Percentiles rank a stretch among this genome's conserved stretches.
Evolutionary conservation across 352 stramenopile genomes (phyloP).

Genomic region (Phytophthora multivora): DNA sequence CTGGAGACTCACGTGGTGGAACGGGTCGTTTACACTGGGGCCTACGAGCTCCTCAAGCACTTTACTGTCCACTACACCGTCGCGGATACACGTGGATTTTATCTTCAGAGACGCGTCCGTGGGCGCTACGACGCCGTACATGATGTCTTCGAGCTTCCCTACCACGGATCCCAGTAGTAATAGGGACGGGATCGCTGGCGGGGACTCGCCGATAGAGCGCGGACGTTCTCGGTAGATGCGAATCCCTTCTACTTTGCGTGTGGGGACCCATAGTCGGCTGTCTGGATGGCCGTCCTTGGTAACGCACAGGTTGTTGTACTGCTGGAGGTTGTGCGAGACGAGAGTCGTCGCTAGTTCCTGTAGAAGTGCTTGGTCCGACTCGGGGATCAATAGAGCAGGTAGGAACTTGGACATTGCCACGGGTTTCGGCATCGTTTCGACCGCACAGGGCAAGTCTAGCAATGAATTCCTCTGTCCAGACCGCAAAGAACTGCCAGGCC

Average conservation of each 20-base stretch:
- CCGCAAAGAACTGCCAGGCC: constrained; percentile 2
- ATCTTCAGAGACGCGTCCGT: constrained; percentile 42
- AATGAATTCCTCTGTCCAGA: constrained; percentile 17
- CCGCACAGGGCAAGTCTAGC: constrained; percentile 1
- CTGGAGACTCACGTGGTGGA: constrained; percentile 39
- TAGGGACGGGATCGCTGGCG: constrained; percentile 32
- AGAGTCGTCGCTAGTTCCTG: constrained; percentile 31
- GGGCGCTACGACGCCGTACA: constrained; percentile 34
- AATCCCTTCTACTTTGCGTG: constrained; percentile 29
- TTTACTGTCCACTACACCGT: constrained; percentile 39
- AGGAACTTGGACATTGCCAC: constrained; percentile 35
- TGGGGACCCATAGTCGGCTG: constrained; percentile 31
- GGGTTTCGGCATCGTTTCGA: constrained; percentile 28
- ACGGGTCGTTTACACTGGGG: constrained; percentile 36
- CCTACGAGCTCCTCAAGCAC: constrained; percentile 34
- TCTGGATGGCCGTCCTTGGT: constrained; percentile 37
- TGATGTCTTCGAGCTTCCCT: constrained; percentile 41
- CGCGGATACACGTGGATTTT: constrained; percentile 35
- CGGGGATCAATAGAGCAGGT: constrained; percentile 30
- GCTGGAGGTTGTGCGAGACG: constrained; percentile 34
- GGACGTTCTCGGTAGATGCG: constrained; percentile 38
- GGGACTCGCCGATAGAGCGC: background rate
- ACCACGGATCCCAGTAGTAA: constrained; percentile 35
- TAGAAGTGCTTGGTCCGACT: constrained; percentile 28
- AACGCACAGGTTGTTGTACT: constrained; percentile 34